These are phyloP conservation scores for Lonicera japonica DNA, from an alignment of 129 eudicot genomes.

Conservation along the genomic window DNA sequence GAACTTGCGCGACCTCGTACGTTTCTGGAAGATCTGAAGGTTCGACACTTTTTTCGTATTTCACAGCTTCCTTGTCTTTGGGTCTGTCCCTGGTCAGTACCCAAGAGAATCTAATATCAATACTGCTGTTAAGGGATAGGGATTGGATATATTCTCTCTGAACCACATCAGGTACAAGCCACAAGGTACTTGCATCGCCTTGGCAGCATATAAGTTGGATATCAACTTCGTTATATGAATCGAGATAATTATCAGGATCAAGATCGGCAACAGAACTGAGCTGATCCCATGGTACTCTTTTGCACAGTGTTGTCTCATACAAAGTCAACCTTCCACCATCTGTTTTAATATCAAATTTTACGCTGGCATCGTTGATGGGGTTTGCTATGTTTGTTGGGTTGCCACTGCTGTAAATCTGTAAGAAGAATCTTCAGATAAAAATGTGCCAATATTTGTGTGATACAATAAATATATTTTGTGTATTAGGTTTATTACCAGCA, in stretches of 20 bases:
- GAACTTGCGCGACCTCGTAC: conserved; percentile 60
- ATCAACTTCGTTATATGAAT: conserved; percentile 62
- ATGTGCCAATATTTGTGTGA: neutral
- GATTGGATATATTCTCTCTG: conserved; percentile 56
- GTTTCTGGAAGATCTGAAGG: conserved; percentile 52
- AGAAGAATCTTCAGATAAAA: conserved; percentile 3
- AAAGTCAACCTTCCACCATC: conserved; percentile 67
- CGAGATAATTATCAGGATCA: conserved; percentile 68
- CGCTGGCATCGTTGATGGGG: conserved; percentile 88
- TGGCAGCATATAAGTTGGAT: conserved; percentile 90
- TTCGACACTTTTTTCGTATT: conserved; percentile 52
- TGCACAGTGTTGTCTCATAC: conserved; percentile 78
- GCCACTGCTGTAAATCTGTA: conserved; percentile 99
- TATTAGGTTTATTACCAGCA: conserved; percentile 69
- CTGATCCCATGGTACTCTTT: conserved; percentile 59
- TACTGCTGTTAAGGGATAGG: conserved; percentile 51
- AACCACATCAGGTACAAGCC: conserved; percentile 86
- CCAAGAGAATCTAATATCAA: conserved; percentile 82
- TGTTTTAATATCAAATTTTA: conserved; percentile 82
- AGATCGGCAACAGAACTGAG: conserved; percentile 33
- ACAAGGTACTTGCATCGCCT: conserved; percentile 81
- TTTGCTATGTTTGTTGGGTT: conserved; percentile 96
- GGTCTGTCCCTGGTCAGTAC: conserved; percentile 84
- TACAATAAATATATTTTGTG: neutral
- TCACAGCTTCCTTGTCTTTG: conserved; percentile 88